Percentiles rank a stretch among this genome's conserved stretches.
Evolutionary conservation across 2,329 filamentous ascomycete genomes (phyloP).

Genomic region (Hypoxylon sp.): DNA sequence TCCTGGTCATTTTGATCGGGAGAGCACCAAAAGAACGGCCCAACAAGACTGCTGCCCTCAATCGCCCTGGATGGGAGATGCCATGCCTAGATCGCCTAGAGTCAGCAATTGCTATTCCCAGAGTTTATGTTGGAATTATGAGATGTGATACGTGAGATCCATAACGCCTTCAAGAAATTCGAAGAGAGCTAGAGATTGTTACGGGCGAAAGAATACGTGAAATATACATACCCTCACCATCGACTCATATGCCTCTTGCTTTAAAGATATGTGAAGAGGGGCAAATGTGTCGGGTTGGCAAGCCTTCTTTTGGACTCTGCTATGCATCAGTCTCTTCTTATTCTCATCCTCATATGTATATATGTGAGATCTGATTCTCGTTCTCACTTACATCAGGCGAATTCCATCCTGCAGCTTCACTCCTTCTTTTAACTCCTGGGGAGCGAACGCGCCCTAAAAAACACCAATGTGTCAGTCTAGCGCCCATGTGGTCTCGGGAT

Average conservation of each 20-base stretch:
- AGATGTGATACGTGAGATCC: background rate
- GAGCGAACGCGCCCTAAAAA: constrained; percentile 67
- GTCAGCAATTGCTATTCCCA: constrained; percentile 8
- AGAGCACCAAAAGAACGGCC: constrained; percentile 74
- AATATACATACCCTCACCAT: constrained; percentile 64
- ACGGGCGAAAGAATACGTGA: background rate
- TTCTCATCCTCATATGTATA: background rate
- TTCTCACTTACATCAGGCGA: constrained; percentile 66
- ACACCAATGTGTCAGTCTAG: constrained; percentile 15
- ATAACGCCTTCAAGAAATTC: background rate
- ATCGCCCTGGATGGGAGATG: constrained; percentile 70
- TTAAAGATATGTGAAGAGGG: constrained; percentile 68
- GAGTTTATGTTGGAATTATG: background rate
- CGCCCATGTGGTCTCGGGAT: background rate
- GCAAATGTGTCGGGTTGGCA: constrained; percentile 71
- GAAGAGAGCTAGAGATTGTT: background rate
- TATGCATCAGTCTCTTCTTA: constrained; percentile 30
- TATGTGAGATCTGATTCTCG: constrained; percentile 8
- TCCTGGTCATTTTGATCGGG: constrained; percentile 70
- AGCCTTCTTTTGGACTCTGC: constrained; percentile 70
- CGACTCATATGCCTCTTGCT: constrained; percentile 64
- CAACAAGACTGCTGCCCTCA: constrained; percentile 71
- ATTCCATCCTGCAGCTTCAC: constrained; percentile 66
- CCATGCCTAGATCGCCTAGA: constrained; percentile 54
- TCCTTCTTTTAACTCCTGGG: constrained; percentile 60